Evolutionary conservation across 345 rosid species (phyloP).

Genomic region (Eucalyptus curtisii): DNA sequence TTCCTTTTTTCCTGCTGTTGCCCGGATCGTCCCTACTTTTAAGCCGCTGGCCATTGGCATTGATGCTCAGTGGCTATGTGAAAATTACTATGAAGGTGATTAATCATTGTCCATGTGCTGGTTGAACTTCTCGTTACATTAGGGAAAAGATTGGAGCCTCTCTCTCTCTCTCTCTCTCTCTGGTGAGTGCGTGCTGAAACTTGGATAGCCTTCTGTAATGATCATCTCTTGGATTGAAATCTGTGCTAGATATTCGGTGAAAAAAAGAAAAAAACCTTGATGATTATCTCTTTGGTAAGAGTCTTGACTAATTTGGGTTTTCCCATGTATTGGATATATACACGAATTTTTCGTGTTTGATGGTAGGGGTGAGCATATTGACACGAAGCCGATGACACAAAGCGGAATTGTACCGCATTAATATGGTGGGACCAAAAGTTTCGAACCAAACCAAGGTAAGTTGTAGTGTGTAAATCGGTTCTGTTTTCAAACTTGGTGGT

Average conservation of each 20-base stretch:
- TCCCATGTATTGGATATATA: background rate
- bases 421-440: background rate
- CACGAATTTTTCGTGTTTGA: background rate
- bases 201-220: background rate
- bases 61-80: background rate
- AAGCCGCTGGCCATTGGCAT: background rate
- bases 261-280: background rate
- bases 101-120: background rate
- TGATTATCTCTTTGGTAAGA: background rate
- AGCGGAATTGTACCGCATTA: background rate
- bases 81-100: background rate
- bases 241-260: background rate
- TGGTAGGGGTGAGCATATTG: background rate
- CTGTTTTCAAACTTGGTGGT: background rate
- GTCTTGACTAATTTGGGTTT: background rate
- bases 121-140: background rate
- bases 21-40: background rate
- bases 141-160: background rate
- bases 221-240: background rate
- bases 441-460: background rate
- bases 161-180: background rate
- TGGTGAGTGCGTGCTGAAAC: background rate
- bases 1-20: accelerated
- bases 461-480: background rate
- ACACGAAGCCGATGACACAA: background rate